Evolutionary conservation across 2,329 filamentous ascomycete species (phyloP).

Genomic region (Aspergillus sp.): DNA sequence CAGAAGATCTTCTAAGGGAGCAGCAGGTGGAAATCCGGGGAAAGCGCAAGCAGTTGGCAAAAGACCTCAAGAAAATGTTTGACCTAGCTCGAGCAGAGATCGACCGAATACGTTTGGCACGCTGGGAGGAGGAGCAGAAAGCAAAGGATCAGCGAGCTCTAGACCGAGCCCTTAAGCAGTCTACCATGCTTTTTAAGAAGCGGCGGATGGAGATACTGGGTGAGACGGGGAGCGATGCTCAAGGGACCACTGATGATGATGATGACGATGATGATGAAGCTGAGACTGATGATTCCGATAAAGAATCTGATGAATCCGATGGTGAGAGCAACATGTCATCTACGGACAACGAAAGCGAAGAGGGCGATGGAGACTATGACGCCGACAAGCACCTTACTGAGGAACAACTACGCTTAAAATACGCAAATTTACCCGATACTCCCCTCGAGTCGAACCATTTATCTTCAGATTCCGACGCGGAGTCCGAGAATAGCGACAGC

Average conservation of each 20-base stretch:
- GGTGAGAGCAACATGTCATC: constrained; percentile 57
- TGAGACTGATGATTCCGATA: constrained; percentile 58
- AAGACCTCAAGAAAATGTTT: constrained; percentile 66
- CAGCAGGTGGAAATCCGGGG: constrained; percentile 68
- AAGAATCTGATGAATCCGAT: constrained; percentile 59
- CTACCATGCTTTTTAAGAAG: constrained; percentile 54
- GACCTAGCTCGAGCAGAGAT: constrained; percentile 62
- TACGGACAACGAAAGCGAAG: constrained; percentile 49
- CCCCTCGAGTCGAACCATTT: constrained; percentile 28
- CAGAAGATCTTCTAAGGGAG: constrained; percentile 81
- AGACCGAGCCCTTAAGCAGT: constrained; percentile 57
- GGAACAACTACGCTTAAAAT: constrained; percentile 54
- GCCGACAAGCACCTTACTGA: constrained; percentile 50
- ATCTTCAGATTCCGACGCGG: constrained; percentile 30
- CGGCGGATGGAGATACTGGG: constrained; percentile 50
- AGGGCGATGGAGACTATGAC: constrained; percentile 43
- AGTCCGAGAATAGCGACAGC: constrained; percentile 26
- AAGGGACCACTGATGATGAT: constrained; percentile 70
- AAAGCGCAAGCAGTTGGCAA: constrained; percentile 73
- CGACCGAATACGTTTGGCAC: constrained; percentile 58
- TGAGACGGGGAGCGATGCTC: constrained; percentile 68
- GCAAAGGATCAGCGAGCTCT: constrained; percentile 57
- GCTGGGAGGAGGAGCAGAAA: constrained; percentile 63
- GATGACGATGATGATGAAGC: constrained; percentile 55
- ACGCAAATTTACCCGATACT: constrained; percentile 45